Evolutionary conservation across 2,329 filamentous ascomycete species (phyloP), one percentile per base, ranked within the genome.

Genomic region (Atkinsonella hypoxylon): DNA sequence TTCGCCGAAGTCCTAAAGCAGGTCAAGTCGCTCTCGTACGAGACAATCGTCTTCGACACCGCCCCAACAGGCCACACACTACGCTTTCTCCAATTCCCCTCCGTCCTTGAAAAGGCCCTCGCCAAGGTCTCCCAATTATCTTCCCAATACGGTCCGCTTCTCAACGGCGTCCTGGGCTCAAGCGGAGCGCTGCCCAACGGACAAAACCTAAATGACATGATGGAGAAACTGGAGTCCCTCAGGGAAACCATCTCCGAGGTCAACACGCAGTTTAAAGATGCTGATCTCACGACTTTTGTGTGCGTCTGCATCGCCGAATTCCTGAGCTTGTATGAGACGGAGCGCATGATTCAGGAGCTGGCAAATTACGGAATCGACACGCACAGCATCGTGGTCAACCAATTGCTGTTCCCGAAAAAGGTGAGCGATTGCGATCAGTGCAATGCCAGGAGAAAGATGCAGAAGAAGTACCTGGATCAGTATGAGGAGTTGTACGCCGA

Each of bases 1-100:
- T 98, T 98, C 65, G 93, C 93, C 67, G 93, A 98, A 74, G 93
- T 98, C 57, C 79, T 98, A 63, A 98, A 98, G 72, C 93, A 98
- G 71, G 93, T 98, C 73, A 97, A 97, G 73, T 95, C 89, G 40
- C 86, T 97, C 65, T 95, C 89, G 47, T 98, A 98, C 79, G 93
- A 97, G 69, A 89, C 91, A 63, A 97, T 98, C 72, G 88, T 98
- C 69, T 98, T 98, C 79, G 93, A 98, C 70, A 98, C 93, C 34
- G 93, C 93, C 3, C 93, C 93, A 15, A 98, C 93, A 15, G 93
- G 93, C 59, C 93, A 98, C 77, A 98, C 93, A 1, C 83, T 98
- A 54, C 91, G 93, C 61, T 98, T 98, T 78, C 81, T 98, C 53
- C 93, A 98, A 67, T 98, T 98, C 73, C 93, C 93, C 15, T 93